Evolutionary conservation across 2,329 filamentous ascomycete genomes (phyloP), one percentile per base, ranked within the genome.

Genomic region (Fusarium annulatum): DNA sequence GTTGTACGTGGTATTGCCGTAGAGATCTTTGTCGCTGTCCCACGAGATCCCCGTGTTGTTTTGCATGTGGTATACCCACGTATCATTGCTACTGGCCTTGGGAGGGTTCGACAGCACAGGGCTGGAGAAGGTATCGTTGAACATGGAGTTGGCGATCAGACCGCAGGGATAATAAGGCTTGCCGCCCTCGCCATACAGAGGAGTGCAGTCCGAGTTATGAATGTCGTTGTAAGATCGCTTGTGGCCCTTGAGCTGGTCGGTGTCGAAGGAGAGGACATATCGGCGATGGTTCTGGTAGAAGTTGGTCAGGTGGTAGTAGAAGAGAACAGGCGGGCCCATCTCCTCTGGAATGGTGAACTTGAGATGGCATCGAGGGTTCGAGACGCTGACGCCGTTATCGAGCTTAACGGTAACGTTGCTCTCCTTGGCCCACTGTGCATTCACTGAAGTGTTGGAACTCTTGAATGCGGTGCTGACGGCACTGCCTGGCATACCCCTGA

Each of bases 271-370:
- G 80, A 94, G 93, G 69, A 98, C 96, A 77, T 99, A 99, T 82
- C 96, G 92, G 74, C 96, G 93, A 81, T 99, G 96, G 81, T 99
- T 99, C 84, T 99, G 96, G 86, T 98, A 98, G 85, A 99, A 99
- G 84, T 98, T 97, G 65, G 94, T 96, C 72, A 99, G 91, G 76
- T 93, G 93, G 83, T 99, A 99, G 86, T 98, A 99, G 83, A 98
- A 91, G 69, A 96, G 89, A 16, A 99, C 93, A 0, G 96, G 95
- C 2, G 95, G 90, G 7, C 88, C 87, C 83, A 99, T 92, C 66
- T 91, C 86, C 77, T 96, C 92, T 3, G 94, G 94, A 14, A 98
- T 91, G 41, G 89, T 86, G 83, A 98, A 97, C 70, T 90, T 87
- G 63, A 99, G 83, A 38, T 88, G 88, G 87, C 96, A 99, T 83